Conservation (phyloP, 192 early-diverging fungal genomes). For the Coemansia sp. region DNA sequence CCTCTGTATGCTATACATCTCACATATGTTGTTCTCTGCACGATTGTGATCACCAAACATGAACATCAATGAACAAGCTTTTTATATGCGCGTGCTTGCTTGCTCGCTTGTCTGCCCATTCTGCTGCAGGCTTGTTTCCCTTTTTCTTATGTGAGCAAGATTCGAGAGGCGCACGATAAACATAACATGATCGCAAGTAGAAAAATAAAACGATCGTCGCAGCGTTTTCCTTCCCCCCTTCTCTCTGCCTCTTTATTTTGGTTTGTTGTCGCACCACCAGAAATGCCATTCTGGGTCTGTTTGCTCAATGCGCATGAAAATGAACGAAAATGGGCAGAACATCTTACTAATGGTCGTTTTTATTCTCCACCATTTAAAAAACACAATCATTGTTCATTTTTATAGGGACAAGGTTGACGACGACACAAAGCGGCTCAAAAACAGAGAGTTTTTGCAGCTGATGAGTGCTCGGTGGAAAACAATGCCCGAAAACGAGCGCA, state of each 20-base stretch:
- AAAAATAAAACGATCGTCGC: neutral
- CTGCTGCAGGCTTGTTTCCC: neutral
- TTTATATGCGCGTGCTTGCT: neutral
- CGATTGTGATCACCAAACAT: slow-evolving; percentile 9
- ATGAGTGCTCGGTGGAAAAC: slow-evolving; percentile 55
- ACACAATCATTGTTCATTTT: neutral
- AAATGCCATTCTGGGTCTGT: neutral
- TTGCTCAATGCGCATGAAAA: slow-evolving; percentile 2
- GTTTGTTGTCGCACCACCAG: neutral
- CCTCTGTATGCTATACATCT: neutral
- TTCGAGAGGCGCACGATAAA: neutral
- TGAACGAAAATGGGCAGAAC: neutral
- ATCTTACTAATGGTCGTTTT: slow-evolving; percentile 1
- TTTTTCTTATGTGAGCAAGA: neutral
- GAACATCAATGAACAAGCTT: slow-evolving; percentile 2
- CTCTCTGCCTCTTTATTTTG: neutral
- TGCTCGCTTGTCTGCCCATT: neutral
- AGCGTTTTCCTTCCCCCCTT: neutral
- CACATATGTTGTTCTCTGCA: slow-evolving; percentile 3
- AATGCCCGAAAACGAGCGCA: slow-evolving; percentile 44
- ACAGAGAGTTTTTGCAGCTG: slow-evolving; percentile 56
- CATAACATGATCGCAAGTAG: neutral
- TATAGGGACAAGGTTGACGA: slow-evolving; percentile 43
- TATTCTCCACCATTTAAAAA: neutral
- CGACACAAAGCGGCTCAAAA: slow-evolving; percentile 50